A percentile compares a stretch with the other conserved stretches of the same genome.
phyloP scores from a whole-genome alignment of 345 rosid genomes.

The Theobroma cacao region DNA sequence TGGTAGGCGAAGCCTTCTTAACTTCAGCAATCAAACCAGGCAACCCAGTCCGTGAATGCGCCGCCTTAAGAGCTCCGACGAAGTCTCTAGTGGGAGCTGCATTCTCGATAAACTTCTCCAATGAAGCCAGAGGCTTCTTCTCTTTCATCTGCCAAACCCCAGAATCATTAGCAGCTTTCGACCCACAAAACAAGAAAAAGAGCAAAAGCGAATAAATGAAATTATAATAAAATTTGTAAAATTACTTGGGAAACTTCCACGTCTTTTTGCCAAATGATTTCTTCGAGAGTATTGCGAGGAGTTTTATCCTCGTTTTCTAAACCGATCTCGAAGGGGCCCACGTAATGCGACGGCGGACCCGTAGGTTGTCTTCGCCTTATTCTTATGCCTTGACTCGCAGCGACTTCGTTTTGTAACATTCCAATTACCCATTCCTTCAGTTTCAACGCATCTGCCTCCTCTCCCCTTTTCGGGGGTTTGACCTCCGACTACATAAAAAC shows the following conservation, averaged over 20 bases:
- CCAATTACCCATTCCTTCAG: conserved; percentile 71
- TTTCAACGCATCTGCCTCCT: conserved; percentile 43
- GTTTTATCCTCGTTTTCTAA: conserved; percentile 77
- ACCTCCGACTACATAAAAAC: conserved; percentile 17
- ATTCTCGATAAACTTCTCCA: conserved; percentile 55
- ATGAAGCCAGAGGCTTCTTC: conserved; percentile 48
- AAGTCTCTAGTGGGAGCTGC: conserved; percentile 77
- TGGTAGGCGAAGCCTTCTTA: conserved; percentile 96
- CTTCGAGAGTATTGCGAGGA: conserved; percentile 85
- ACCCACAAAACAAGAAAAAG: not conserved
- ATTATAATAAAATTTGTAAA: not conserved
- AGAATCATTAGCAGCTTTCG: conserved; percentile 5
- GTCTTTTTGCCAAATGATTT: conserved; percentile 89
- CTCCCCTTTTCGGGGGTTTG: conserved; percentile 26
- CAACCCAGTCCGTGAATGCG: conserved; percentile 59
- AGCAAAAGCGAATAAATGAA: not conserved
- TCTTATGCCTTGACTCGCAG: conserved; percentile 69
- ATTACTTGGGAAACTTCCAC: conserved; percentile 62
- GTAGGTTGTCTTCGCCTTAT: conserved; percentile 72
- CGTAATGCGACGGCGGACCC: conserved; percentile 84
- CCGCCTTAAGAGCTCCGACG: conserved; percentile 73
- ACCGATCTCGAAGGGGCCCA: conserved; percentile 86
- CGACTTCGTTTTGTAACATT: conserved; percentile 70
- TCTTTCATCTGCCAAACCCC: conserved; percentile 53
- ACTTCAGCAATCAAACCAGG: conserved; percentile 97